Conservation (phyloP, 129 eudicot species). For the Lonicera japonica region DNA sequence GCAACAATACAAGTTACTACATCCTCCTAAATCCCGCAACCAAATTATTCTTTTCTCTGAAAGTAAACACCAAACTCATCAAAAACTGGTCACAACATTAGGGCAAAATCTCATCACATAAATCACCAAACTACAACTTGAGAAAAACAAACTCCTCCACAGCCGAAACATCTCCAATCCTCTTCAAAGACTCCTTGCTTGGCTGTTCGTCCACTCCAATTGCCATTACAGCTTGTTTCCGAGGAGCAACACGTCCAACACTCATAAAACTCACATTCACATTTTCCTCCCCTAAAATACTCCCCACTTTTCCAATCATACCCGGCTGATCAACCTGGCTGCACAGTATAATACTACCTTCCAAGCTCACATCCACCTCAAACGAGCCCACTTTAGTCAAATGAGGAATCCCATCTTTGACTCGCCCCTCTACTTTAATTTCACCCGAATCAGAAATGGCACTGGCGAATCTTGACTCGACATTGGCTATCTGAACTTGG, state of each 20-base stretch:
- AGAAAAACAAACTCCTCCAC: conserved; percentile 87
- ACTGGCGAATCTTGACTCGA: conserved; percentile 80
- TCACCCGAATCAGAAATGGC: conserved; percentile 88
- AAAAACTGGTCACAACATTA: conserved; percentile 14
- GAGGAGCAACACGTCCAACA: conserved; percentile 71
- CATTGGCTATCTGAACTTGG: conserved; percentile 90
- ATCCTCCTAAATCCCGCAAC: not conserved
- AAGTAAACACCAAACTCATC: conserved; percentile 2
- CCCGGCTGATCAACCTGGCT: conserved; percentile 98
- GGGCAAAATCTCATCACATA: not conserved
- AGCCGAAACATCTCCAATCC: conserved; percentile 80
- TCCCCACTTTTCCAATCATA: conserved; percentile 87
- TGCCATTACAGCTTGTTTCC: conserved; percentile 84
- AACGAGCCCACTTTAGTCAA: conserved; percentile 77
- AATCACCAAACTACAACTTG: conserved; percentile 31
- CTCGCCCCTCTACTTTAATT: conserved; percentile 73
- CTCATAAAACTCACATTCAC: conserved; percentile 93
- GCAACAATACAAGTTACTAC: too few species aligned
- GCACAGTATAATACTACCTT: conserved; percentile 88
- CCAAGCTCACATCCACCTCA: conserved; percentile 86
- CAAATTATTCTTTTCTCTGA: conserved; percentile 11
- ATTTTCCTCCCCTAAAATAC: conserved; percentile 80
- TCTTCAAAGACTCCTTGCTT: conserved; percentile 59
- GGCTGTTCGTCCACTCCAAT: conserved; percentile 92
- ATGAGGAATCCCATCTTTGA: conserved; percentile 86